Evolutionary conservation across 192 early-diverging fungal species (phyloP), one percentile per base, ranked within the genome.

Genomic region (Backusella psychrophila): DNA sequence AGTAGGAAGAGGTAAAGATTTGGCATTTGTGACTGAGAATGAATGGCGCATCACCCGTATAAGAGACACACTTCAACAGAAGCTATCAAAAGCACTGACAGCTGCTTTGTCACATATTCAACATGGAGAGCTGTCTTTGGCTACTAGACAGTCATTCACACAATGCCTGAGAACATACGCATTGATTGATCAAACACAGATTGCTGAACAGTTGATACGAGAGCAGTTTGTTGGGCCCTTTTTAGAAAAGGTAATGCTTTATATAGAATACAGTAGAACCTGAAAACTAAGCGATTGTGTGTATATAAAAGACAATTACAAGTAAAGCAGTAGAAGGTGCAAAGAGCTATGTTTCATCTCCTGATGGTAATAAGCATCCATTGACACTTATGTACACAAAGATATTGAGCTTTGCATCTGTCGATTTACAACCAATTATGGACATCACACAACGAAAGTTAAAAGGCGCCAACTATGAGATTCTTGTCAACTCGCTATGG

Each of bases 91-190:
- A 5, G 84, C 91, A 1, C 78, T 95, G 29, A 82, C 84, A 0
- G 26, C 83, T 14, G 87, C 90, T 15, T 83, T 90, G n/a, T 39
- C 69, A 2, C 72, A 77, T 19, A 46, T 86, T 15, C 70, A 74
- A 44, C 39, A 44, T 21, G 74, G 81, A 8, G 74, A 78, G n/a
- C 69, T 72, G 33, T 72, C 81, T 38, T n/a, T 66, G 19, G 36
- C 84, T 4, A 79, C 86, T 14, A 82, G 81, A 6, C 81, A 87
- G 17, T 78, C 84, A 2, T 77, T 95, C 11, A 85, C 89, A 1
- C 94, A 95, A 77, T 92, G 86, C 42, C 77, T 95, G 15, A 81
- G 94, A 34, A 94, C 90, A 0, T 95, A 93, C 78, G 87, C 91
- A 19, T 77, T 92, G 39, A 90, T 95, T 29, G 93, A 95, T 67